A percentile compares a stretch with the other conserved stretches of the same genome.
These are phyloP conservation scores for Gaultheria prostrata DNA, from an alignment of 148 eudicot species.

Conservation along the genomic window DNA sequence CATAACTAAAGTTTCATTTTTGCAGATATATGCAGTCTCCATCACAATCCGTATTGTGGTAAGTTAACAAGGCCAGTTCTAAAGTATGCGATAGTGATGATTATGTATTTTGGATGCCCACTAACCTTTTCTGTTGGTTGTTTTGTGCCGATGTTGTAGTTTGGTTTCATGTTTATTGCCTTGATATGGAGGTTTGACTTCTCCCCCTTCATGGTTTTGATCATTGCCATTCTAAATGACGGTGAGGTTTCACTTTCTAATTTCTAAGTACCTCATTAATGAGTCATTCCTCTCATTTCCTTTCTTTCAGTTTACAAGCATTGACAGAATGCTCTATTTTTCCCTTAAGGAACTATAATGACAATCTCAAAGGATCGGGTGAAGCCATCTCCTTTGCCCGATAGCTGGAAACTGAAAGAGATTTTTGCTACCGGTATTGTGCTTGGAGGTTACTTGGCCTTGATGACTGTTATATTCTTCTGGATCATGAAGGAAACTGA, in stretches of 20 bases:
- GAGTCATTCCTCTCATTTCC: too few relatives aligned
- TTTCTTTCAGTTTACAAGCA: neutral
- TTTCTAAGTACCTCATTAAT: neutral
- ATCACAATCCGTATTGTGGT: conserved; percentile 99
- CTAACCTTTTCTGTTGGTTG: conserved; percentile 5
- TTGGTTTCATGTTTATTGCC: conserved; percentile 94
- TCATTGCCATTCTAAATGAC: conserved; percentile 92
- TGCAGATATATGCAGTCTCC: conserved; percentile 95
- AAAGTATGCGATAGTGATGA: too few relatives aligned
- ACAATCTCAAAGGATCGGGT: conserved; percentile 97
- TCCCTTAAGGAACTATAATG: conserved; percentile 78
- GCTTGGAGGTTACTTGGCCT: conserved; percentile 87
- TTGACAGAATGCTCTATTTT: neutral
- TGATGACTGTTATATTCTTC: conserved; percentile 95
- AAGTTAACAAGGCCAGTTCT: conserved; percentile 26
- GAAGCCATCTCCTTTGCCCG: conserved; percentile 91
- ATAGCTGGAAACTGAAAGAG: conserved; percentile 96
- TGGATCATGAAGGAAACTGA: conserved; percentile 73
- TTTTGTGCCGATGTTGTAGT: conserved; percentile 35
- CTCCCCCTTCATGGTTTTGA: conserved; percentile 99
- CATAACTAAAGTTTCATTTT: neutral
- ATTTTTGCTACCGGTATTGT: conserved; percentile 90
- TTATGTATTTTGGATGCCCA: neutral
- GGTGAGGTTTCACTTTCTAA: conserved; percentile 40
- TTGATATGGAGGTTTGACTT: conserved; percentile 94